Conservation (phyloP, 495 filamentous ascomycete species). For the Penicillium chermesinum region DNA sequence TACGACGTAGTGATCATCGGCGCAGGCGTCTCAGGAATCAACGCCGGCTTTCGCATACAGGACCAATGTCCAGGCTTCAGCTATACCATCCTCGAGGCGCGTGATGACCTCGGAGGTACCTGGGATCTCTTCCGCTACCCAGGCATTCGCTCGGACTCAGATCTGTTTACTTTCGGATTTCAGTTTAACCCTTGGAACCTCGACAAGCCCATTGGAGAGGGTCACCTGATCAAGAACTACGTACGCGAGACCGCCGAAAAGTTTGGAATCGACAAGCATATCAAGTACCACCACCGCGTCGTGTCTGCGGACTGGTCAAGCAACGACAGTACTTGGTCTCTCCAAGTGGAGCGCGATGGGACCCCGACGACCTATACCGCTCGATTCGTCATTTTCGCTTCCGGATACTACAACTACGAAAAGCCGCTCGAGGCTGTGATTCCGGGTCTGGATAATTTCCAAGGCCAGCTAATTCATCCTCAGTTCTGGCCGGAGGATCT, state of each 20-base stretch:
- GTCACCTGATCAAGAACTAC: constrained; percentile 55
- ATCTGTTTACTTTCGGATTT: constrained; percentile 65
- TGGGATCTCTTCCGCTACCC: constrained; percentile 72
- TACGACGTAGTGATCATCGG: constrained; percentile 67
- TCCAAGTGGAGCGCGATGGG: constrained; percentile 49
- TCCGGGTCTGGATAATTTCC: constrained; percentile 35
- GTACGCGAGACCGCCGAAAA: constrained; percentile 53
- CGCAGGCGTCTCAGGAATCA: constrained; percentile 73
- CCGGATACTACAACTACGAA: constrained; percentile 64
- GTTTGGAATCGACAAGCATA: constrained; percentile 57
- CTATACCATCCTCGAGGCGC: constrained; percentile 60
- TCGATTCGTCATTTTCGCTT: constrained; percentile 56
- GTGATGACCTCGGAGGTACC: constrained; percentile 58
- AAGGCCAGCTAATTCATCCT: constrained; percentile 44
- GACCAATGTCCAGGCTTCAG: constrained; percentile 45
- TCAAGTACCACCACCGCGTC: constrained; percentile 56
- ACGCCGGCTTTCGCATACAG: constrained; percentile 66
- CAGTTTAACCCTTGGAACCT: constrained; percentile 62
- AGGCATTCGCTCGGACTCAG: constrained; percentile 62
- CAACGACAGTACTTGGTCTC: constrained; percentile 54
- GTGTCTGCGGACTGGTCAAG: constrained; percentile 55
- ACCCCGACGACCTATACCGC: constrained; percentile 42
- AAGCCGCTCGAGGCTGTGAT: constrained; percentile 49
- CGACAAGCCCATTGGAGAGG: constrained; percentile 56
- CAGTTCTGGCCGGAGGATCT: constrained; percentile 50